A percentile compares a stretch with the other conserved stretches of the same genome.
phyloP scores from a whole-genome alignment of 768 basidiomycete species.

The Rhodotorula sphaerocarpa region DNA sequence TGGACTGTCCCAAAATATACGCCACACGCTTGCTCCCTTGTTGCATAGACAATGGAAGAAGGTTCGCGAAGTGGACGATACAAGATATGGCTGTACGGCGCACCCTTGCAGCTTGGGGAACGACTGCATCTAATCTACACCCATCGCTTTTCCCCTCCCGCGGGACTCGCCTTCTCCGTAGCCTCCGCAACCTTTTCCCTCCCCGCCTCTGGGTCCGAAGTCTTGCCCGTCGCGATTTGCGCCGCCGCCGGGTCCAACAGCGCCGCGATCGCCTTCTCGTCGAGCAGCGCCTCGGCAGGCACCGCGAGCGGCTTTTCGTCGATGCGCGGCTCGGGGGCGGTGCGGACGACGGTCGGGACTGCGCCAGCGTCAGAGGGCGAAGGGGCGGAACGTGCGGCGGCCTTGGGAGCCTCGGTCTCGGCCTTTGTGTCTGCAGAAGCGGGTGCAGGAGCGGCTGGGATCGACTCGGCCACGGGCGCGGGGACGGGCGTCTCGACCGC shows the following conservation, averaged over 20 bases:
- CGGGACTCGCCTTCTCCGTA: not conserved
- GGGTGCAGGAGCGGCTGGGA: constrained; percentile 5
- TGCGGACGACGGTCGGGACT: not conserved
- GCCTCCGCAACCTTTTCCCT: not conserved
- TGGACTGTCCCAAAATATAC: no score
- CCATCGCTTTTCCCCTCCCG: constrained; percentile 3
- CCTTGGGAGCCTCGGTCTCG: not conserved
- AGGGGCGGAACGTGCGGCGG: not conserved
- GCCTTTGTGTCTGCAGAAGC: not conserved
- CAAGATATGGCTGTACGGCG: no score
- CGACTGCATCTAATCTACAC: not conserved
- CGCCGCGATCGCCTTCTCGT: constrained; percentile 18
- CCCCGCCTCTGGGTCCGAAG: not conserved
- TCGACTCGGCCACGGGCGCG: constrained; percentile 28
- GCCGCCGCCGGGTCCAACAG: constrained; percentile 22
- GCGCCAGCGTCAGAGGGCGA: not conserved
- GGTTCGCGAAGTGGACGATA: no score
- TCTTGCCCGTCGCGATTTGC: constrained; percentile 22
- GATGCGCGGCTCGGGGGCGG: constrained; percentile 2
- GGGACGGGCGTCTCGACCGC: constrained; percentile 8
- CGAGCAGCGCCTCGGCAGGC: constrained; percentile 22
- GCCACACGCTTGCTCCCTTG: no score
- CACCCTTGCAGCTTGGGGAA: not conserved
- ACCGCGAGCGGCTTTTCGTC: constrained; percentile 12
- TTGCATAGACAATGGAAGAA: no score